Conservation (phyloP, 768 basidiomycete genomes). For the Trametes gibbosa region DNA sequence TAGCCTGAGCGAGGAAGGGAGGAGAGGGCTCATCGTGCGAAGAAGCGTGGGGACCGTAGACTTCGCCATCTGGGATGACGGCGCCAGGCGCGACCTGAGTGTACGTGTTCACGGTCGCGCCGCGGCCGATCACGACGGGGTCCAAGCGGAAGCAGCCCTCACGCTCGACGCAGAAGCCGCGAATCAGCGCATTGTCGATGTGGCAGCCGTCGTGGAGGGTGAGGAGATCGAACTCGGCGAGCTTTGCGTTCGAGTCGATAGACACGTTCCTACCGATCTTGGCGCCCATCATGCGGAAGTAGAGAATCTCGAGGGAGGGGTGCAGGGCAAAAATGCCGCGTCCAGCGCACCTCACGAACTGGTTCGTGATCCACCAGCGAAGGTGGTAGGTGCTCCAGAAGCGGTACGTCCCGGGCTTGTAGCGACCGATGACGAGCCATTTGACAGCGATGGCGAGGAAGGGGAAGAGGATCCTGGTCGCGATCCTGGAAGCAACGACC, state of each 20-base stretch:
- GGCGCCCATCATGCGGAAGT: conserved; percentile 47
- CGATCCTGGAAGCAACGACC: conserved; percentile 35
- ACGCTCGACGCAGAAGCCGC: conserved; percentile 46
- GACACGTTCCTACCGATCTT: conserved; percentile 41
- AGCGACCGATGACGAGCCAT: conserved; percentile 45
- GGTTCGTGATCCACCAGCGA: conserved; percentile 47
- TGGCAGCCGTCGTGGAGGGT: conserved; percentile 42
- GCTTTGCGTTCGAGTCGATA: conserved; percentile 37
- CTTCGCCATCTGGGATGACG: conserved; percentile 34
- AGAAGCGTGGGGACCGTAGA: conserved; percentile 47
- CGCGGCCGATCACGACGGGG: conserved; percentile 37
- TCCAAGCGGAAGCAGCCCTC: conserved; percentile 44
- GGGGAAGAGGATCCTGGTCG: conserved; percentile 37
- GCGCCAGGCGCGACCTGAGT: conserved; percentile 44
- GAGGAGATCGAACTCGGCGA: conserved; percentile 45
- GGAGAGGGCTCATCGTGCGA: conserved; percentile 41
- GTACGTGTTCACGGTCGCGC: conserved; percentile 42
- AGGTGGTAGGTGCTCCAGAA: conserved; percentile 38
- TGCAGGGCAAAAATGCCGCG: conserved; percentile 43
- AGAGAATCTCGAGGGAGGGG: conserved; percentile 36
- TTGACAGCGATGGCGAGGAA: conserved; percentile 43
- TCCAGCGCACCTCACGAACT: conserved; percentile 38
- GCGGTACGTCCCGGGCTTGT: conserved; percentile 31
- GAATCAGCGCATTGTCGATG: conserved; percentile 39
- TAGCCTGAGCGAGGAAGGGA: conserved; percentile 37